Base-by-base conservation (phyloP, 2,329 filamentous ascomycete species). In the Arthrobotrys sinensis region DNA sequence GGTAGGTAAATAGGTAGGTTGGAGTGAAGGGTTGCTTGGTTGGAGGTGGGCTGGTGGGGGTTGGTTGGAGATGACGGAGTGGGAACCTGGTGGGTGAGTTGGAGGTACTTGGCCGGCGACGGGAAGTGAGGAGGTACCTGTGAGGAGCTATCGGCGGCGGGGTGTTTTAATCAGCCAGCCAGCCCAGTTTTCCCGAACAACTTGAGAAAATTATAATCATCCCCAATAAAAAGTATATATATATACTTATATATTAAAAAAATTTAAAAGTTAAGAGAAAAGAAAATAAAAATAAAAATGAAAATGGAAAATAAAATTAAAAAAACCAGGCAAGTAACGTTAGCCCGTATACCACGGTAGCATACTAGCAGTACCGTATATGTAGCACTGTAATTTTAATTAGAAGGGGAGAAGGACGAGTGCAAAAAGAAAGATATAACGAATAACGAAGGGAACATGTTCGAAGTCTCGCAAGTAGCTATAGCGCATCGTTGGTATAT, bases 21-120 rank as follows among this genome's bases (percentile, higher is more conserved):
- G n/a, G 19, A 43, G 63, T 45, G 24, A 32, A 52, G 46, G 63
- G 4, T 3, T n/a, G 40, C 7, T 10, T 21, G 8, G n/a, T 60
- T 24, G n/a, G 53, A 24, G 55, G 55, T 60, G 55, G 55, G 55
- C 32, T 65, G 62, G 62, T 65, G 62, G 62, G 62, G 62, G 46
- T 50, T 24, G 62, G 46, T 50, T 24, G 46, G 62, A 50, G 32
- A 50, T 64, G 40, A 64, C 60, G 45, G 60, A 64, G 60, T 43
- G 34, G 52, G 40, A 57, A 32, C 57, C 40, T 50, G 38, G 38
- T 63, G 38, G 46, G 38, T 7, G 28, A 38, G 57, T 8, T 40
- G 32, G 11, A 28, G 7, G 34, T 60, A 24, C 55, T 60, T 24
- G 34, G 55, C 55, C 34, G 55, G 34, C 55, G 36, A 14, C 34